Base-by-base conservation (phyloP, 2,329 filamentous ascomycete species). In the Aspergillus ochraceus region DNA sequence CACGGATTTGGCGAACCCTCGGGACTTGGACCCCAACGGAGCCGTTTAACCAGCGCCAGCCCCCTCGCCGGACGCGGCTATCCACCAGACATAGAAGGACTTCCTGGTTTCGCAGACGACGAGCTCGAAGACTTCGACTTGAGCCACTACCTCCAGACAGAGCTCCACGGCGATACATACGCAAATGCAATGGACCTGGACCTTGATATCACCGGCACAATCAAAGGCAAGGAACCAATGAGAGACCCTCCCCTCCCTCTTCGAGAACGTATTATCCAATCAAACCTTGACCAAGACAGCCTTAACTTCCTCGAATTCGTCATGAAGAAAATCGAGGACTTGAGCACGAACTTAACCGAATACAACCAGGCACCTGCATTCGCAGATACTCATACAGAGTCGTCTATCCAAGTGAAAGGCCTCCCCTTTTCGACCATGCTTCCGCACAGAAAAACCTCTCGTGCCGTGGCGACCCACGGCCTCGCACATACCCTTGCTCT, bases 401-500 rank as follows among this genome's bases (percentile, higher is more conserved):
- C 8, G n/a, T 47, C 57, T 36, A 19, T 10, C n/a, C 49, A 42
- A 17, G 11, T 14, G 26, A 58, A 52, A 24, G 62, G 64, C 22
- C 79, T 95, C 47, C 77, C 82, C 0, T 96, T 97, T 69, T 85
- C 88, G 50, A 79, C 86, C 52, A 76, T 97, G 10, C 85, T 95
- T 49, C 81, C 85, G n/a, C 83, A 86, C 0, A 70, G 70, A 10
- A 75, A 80, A 47, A 86, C 84, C 30, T 79, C 73, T 47, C 82
- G 80, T 39, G 78, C 85, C 30, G 86, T 91, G 12, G 90, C 89
- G 9, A 87, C 90, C 2, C 90, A 92, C 72, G 91, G 87, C 0
- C 89, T 91, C 70, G 86, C 90, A 76, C 90, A 95, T 71, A 81
- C 91, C 2, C 82, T 96, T 14, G 81, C 84, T 11, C 81, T 95